Base-by-base conservation (phyloP, 2,329 filamentous ascomycete species). In the Hirsutella rhossiliensis region DNA sequence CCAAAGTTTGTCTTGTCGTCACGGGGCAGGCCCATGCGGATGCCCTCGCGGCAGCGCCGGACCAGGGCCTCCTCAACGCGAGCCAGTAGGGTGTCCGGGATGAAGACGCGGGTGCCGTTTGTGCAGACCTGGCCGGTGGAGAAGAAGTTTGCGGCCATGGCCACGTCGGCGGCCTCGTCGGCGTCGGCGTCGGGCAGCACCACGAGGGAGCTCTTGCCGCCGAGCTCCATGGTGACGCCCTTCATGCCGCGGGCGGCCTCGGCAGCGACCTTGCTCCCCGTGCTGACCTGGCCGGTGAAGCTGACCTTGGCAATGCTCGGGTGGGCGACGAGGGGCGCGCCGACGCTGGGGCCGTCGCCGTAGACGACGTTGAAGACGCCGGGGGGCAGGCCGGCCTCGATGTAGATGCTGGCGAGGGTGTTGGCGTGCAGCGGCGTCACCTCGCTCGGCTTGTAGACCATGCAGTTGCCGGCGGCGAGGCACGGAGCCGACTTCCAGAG, bases 121-220 rank as follows among this genome's bases (percentile, higher is more conserved):
- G 88, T 94, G 73, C 88, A 95, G 42, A 94, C 87, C 63, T 95
- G 88, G 28, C 88, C 88, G 0, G 84, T 85, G 52, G 83, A 88
- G 71, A 85, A 94, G 67, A 94, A 94, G 63, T 94, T 94, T 54
- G 87, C 88, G 72, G 94, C 87, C 83, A 94, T 89, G 50, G 87
- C 87, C 28, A 86, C 84, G 56, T 94, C 82, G 30, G 87, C 88
- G n/a, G 88, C 88, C 54, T 78, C 77, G 39, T 86, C 80, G 18
- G 90, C 62, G 42, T 87, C 78, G 15, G 84, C 84, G 56, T 94
- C 87, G 1, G 85, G 84, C 1, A 94, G 76, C 40, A 95, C 72
- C 42, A 95, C 69, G 37, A 87, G 70, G 1, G 87, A 85, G 47
- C 82, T 87, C 67, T 94, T 94, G 41, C 88, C 88, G 44, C 88